Conservation (phyloP, 108 stramenopile genomes). For the Discostella pseudostelligera region DNA sequence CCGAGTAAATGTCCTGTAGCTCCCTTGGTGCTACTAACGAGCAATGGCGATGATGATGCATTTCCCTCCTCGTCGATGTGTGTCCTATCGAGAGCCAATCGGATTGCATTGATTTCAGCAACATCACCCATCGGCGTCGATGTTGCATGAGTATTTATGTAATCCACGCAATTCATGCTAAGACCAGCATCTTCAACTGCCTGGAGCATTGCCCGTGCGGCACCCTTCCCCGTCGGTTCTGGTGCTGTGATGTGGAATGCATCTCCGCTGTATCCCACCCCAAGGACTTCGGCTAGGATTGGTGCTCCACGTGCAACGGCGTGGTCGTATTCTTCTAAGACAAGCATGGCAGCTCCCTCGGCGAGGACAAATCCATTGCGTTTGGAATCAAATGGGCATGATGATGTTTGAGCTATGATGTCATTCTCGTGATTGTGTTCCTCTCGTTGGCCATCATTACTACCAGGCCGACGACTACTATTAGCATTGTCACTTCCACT, state of each 20-base stretch:
- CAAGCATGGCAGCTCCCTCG: slow-evolving; percentile 90
- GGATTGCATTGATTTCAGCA: slow-evolving; percentile 82
- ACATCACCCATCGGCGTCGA: slow-evolving; percentile 95
- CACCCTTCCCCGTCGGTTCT: slow-evolving; percentile 81
- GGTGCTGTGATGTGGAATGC: slow-evolving; percentile 92
- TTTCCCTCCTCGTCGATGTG: neutral
- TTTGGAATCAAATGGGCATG: slow-evolving; percentile 86
- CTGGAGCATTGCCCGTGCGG: slow-evolving; percentile 77
- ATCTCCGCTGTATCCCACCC: slow-evolving; percentile 80
- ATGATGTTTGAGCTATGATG: slow-evolving; percentile 13
- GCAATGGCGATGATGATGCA: slow-evolving; percentile 15
- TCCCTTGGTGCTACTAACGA: slow-evolving; percentile 94
- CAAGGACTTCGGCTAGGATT: slow-evolving; percentile 64
- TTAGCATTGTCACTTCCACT: slow-evolving; percentile 51
- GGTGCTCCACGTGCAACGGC: slow-evolving; percentile 71
- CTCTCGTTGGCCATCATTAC: slow-evolving; percentile 31
- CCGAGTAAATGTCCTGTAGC: slow-evolving; percentile 95
- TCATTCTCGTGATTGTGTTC: neutral
- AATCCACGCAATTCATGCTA: slow-evolving; percentile 58
- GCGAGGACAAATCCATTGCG: slow-evolving; percentile 95
- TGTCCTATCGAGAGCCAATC: slow-evolving; percentile 44
- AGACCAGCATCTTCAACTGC: slow-evolving; percentile 61
- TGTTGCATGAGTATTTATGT: slow-evolving; percentile 97
- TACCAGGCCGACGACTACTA: too few species aligned
- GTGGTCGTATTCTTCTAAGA: slow-evolving; percentile 87